phyloP scores from a whole-genome alignment of 208 protist species.

The Porcisia hertigi region DNA sequence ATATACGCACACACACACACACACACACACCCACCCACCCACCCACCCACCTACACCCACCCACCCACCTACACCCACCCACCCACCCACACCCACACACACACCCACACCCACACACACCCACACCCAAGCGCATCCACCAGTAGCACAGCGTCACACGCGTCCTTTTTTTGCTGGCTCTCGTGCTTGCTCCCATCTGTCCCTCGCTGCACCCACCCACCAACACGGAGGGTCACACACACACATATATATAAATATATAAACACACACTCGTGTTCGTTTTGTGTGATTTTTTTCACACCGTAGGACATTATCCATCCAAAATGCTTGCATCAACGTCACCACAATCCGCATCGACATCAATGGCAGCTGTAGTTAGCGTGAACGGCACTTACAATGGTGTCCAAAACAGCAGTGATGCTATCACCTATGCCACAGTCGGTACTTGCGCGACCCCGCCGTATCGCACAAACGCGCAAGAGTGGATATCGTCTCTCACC shows the following conservation, averaged over 20 bases:
- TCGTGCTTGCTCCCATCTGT: neutral
- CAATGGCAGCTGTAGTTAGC: neutral
- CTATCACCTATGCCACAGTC: neutral
- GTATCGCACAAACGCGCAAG: slow-evolving; percentile 30
- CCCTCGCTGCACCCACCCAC: neutral
- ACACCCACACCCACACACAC: neutral
- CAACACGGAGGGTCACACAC: neutral
- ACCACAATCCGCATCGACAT: neutral
- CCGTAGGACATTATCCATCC: neutral
- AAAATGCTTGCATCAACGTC: neutral
- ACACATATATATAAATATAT: neutral
- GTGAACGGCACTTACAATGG: neutral
- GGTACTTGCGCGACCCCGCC: slow-evolving; percentile 8
- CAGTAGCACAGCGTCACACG: neutral
- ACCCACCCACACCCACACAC: neutral
- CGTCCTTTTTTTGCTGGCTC: neutral
- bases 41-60: neutral
- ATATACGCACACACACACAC: neutral
- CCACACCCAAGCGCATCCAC: neutral
- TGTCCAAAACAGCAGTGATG: neutral
- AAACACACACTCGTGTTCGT: neutral
- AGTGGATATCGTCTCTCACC: slow-evolving; percentile 27
- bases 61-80: neutral
- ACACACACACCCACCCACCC: neutral
- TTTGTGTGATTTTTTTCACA: neutral